Evolutionary conservation across 768 basidiomycete species (phyloP), one percentile per base, ranked within the genome.

Genomic region (Brasilioporus rufonigricans): DNA sequence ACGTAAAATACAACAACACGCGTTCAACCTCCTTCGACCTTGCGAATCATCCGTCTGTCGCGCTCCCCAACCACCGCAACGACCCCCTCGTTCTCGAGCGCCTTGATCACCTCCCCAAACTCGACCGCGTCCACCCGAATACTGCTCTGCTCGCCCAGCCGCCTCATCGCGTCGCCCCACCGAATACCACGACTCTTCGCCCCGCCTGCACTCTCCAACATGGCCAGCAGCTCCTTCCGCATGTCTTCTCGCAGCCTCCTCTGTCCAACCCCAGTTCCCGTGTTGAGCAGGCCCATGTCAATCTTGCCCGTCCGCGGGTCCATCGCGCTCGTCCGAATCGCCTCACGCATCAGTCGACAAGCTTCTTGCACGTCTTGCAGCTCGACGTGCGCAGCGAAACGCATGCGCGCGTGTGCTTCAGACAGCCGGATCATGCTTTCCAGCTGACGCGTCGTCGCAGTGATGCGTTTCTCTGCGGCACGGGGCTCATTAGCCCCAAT

Each of bases 251-350:
- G 80, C 72, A 96, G 65, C 69, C 86, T 87, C 61, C 93, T 78
- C 73, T 95, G 90, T 24, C 93, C 89, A 48, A 84, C 78, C 2
- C 91, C 93, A 4, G 93, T 92, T 2, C 97, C 97, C 3, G 93
- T 95, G 68, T 93, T 95, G 62, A 99, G 80, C 66, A 99, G 71
- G 50, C 94, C 91, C 84, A 98, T 91, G 70, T 98, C 95, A 66
- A 98, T 96, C 80, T 95, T 93, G 50, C 96, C 96, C 13, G 95
- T 98, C 23, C 91, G 80, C 11, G 96, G 96, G 71, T 98, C 95
- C 79, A 96, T 95, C 38, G 93, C 93, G 57, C 86, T 87, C 57
- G 95, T 93, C 63, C 92, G 84, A 72, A 99, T 90, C 5, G 96
- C 97, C 69, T 96, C 93, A 44, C 92, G 85, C 87, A 99, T 98